Evolutionary conservation across 345 rosid species (phyloP).

Genomic region (Brassica incana): DNA sequence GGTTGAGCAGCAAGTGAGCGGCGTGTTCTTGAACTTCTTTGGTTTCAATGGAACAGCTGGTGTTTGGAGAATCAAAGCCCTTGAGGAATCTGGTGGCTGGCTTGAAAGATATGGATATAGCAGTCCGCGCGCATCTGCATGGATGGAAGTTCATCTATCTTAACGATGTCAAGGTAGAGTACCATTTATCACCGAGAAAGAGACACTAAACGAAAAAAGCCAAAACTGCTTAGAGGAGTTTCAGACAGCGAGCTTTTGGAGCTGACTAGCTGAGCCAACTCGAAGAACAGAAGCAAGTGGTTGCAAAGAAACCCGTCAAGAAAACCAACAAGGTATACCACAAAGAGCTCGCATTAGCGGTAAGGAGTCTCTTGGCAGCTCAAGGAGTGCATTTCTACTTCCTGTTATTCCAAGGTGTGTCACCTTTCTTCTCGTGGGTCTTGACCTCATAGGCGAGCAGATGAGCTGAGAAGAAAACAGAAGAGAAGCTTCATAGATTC

Average conservation of each 20-base stretch:
- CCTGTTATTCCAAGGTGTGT: constrained; percentile 74
- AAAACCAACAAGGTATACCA: constrained; percentile 71
- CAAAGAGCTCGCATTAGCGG: constrained; percentile 47
- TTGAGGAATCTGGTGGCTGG: too few species aligned
- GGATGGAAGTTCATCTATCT: too few species aligned
- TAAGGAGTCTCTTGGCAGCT: constrained; percentile 60
- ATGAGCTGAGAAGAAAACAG: constrained; percentile 47
- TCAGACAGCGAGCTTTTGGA: constrained; percentile 70
- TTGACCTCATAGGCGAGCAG: constrained; percentile 85
- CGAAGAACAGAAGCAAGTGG: constrained; percentile 52
- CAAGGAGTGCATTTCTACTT: constrained; percentile 90
- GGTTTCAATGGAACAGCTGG: too few species aligned
- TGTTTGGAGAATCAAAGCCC: too few species aligned
- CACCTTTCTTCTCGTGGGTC: constrained; percentile 79
- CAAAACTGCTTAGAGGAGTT: constrained; percentile 54
- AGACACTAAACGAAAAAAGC: constrained; percentile 48
- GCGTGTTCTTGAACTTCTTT: too few species aligned
- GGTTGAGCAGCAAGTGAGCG: too few species aligned
- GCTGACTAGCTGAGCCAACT: constrained; percentile 42
- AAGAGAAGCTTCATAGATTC: background rate
- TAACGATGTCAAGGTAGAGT: too few species aligned
- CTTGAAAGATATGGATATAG: too few species aligned
- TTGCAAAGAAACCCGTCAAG: constrained; percentile 42
- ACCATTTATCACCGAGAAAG: constrained; percentile 54
- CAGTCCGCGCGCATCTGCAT: too few species aligned